Conservation (phyloP, 345 rosid genomes). For the Eucalyptus fibrosa region DNA sequence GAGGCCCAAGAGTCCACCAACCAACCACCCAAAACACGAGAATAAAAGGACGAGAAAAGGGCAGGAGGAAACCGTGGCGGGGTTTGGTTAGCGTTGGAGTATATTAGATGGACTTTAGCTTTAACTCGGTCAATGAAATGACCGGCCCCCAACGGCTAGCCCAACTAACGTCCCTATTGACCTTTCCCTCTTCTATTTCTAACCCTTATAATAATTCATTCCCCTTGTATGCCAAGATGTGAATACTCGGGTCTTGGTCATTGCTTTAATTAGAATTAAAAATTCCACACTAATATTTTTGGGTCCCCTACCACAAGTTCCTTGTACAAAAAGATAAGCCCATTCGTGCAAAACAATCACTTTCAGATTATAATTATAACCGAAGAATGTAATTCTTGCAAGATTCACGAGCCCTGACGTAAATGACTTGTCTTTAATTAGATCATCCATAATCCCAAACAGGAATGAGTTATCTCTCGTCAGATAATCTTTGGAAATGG, state of each 20-base stretch:
- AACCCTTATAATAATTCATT: background rate
- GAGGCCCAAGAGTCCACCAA: background rate
- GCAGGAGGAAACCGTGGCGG: background rate
- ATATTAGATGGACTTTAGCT: background rate
- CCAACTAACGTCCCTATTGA: background rate
- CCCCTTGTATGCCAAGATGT: background rate
- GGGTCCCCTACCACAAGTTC: no score
- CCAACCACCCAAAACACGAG: background rate
- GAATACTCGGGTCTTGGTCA: background rate
- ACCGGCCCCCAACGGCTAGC: background rate
- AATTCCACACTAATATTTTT: background rate
- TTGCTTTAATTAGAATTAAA: background rate
- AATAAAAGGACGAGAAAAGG: background rate
- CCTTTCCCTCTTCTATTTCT: background rate
- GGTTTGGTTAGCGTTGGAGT: background rate
- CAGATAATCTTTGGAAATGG: background rate
- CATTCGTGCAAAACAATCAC: background rate
- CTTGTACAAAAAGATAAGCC: background rate
- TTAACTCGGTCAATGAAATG: background rate
- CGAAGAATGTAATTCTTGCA: background rate
- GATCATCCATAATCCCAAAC: background rate
- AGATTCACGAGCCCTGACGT: accelerated
- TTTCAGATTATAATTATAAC: background rate
- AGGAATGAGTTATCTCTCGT: background rate
- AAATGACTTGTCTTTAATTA: background rate